Base-by-base conservation (phyloP, 345 rosid genomes). In the Lepidium sativum region DNA sequence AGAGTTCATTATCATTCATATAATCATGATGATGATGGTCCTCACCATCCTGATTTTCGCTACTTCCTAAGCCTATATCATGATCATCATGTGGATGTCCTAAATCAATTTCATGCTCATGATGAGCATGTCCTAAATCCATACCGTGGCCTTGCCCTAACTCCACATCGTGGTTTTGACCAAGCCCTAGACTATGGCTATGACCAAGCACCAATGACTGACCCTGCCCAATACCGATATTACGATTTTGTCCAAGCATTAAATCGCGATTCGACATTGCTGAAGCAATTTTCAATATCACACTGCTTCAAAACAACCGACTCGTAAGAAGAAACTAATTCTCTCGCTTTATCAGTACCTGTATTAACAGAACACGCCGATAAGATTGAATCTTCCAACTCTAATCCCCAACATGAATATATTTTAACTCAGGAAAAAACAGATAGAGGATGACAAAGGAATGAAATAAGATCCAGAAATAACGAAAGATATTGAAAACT, bases 221-320 rank as follows among this genome's bases (percentile, higher is more conserved):
- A 77, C 79, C 88, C 73, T 86, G 95, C 27, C 80, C 77, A 33
- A 81, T 75, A 68, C 82, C 87, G 44, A 84, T 61, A 55, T 68
- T 82, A 67, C 77, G 89, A 38, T 75, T 84, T 49, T 88, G 86
- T 63, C 91, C 96, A 41, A 88, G 82, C 66, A 90, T 80, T 72
- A 90, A 68, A 67, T 88, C 97, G 21, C 88, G 92, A 70, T 82
- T 85, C 31, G 95, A 89, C 99, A 88, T 91, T 33, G 54, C 35
- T 45, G 42, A 60, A 61, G 12, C 40, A 49, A 31, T 13, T 69
- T 20, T 0, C 14, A 11, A 0, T 18, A 9, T 11, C 68, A 48
- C 65, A 49, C 70, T 47, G 52, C 72, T 16, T 38, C 44, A 62
- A 43, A 29, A 54, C 58, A 52, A 60, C 8, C 45, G 20, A 42